phyloP scores from a whole-genome alignment of 1,139 yeast species.

The Debaryomyces fabryi region DNA sequence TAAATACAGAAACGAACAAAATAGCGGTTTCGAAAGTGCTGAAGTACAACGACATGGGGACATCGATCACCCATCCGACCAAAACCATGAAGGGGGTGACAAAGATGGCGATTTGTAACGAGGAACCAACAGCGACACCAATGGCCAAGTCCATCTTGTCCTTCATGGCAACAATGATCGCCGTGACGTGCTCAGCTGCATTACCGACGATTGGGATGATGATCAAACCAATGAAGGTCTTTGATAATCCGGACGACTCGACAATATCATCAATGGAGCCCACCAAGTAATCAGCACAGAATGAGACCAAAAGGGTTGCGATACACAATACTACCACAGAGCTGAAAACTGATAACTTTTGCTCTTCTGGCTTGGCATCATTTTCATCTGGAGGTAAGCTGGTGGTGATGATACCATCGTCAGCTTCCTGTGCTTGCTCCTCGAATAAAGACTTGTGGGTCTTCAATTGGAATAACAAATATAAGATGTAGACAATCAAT shows the following conservation, averaged over 20 bases:
- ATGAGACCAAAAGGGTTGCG: slow-evolving; percentile 80
- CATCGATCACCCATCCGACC: slow-evolving; percentile 86
- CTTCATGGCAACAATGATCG: slow-evolving; percentile 90
- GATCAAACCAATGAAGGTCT: slow-evolving; percentile 92
- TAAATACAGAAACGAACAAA: slow-evolving; percentile 82
- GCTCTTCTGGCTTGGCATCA: slow-evolving; percentile 28
- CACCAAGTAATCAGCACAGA: slow-evolving; percentile 92
- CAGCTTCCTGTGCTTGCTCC: slow-evolving; percentile 40
- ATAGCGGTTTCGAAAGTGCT: slow-evolving; percentile 93
- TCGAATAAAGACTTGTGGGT: slow-evolving; percentile 70
- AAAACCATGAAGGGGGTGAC: slow-evolving; percentile 94
- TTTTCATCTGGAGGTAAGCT: slow-evolving; percentile 35
- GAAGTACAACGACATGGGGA: slow-evolving; percentile 91
- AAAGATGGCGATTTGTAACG: slow-evolving; percentile 91
- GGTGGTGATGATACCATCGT: slow-evolving; percentile 39
- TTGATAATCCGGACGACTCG: slow-evolving; percentile 79
- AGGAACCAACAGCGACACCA: slow-evolving; percentile 97
- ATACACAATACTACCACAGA: slow-evolving; percentile 53
- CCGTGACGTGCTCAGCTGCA: slow-evolving; percentile 98
- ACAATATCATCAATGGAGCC: slow-evolving; percentile 92
- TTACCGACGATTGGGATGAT: slow-evolving; percentile 96
- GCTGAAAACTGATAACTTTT: slow-evolving; percentile 42
- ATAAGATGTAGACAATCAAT: slow-evolving; percentile 75
- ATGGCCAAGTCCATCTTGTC: slow-evolving; percentile 97
- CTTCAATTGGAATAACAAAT: slow-evolving; percentile 81